Percentiles rank a stretch among this genome's conserved stretches.
These are phyloP conservation scores for Nicotiana knightiana DNA, from an alignment of 257 asterid species.

Conservation along the genomic window DNA sequence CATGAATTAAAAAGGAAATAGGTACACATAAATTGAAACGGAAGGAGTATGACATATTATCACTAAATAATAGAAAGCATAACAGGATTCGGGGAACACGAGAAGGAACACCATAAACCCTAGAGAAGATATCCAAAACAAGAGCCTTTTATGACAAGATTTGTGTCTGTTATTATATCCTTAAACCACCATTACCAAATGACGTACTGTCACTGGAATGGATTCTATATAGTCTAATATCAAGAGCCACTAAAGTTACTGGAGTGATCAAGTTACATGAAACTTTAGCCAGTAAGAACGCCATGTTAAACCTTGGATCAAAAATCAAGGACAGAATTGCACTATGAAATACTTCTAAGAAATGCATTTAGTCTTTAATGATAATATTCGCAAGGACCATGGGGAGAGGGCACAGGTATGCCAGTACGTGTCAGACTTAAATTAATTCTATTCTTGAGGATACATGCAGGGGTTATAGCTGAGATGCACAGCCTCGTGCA, in stretches of 20 bases:
- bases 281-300: background rate
- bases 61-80: background rate
- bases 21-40: too few species aligned
- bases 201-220: background rate
- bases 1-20: too few species aligned
- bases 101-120: background rate
- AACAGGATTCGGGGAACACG: background rate
- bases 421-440: background rate
- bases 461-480: background rate
- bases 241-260: slow-evolving; percentile 3
- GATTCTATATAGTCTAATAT: background rate
- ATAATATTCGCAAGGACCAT: background rate
- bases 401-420: background rate
- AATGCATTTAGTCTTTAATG: background rate
- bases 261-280: background rate
- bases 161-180: background rate
- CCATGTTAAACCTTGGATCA: background rate
- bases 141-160: background rate
- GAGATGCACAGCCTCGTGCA: background rate
- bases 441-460: background rate
- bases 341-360: background rate
- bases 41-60: background rate
- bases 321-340: background rate
- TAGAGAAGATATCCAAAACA: background rate
- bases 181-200: background rate